A percentile compares a stretch with the other conserved stretches of the same genome.
Evolutionary conservation across 2,329 filamentous ascomycete genomes (phyloP).

Genomic region (Aspergillus piperis): DNA sequence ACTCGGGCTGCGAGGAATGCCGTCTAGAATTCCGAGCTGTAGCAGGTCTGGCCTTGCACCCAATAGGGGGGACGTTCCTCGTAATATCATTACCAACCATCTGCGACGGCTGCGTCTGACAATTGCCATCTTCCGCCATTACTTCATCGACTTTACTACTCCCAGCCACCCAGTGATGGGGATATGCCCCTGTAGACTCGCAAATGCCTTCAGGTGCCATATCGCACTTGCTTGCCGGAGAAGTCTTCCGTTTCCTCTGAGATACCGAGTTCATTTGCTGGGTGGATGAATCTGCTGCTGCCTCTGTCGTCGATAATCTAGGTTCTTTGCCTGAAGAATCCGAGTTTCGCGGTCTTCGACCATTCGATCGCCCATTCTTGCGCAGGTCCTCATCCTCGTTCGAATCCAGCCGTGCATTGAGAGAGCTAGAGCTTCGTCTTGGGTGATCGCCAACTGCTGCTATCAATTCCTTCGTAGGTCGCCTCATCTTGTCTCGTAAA

Average conservation of each 20-base stretch:
- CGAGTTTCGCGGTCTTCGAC: slow-evolving; percentile 15
- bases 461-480: slow-evolving; percentile 73
- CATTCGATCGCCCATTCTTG: slow-evolving; percentile 3
- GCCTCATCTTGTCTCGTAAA: slow-evolving; percentile 78
- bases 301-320: slow-evolving; percentile 21
- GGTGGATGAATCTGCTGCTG: slow-evolving; percentile 10
- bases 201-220: neutral
- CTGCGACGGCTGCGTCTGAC: neutral
- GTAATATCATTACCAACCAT: neutral
- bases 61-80: neutral
- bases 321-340: slow-evolving; percentile 20
- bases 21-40: slow-evolving; percentile 30
- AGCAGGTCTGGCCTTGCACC: slow-evolving; percentile 10
- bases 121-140: neutral
- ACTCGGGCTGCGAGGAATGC: slow-evolving; percentile 36
- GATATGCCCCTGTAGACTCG: neutral
- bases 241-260: slow-evolving; percentile 34
- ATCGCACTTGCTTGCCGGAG: slow-evolving; percentile 23
- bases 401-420: slow-evolving; percentile 46
- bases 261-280: slow-evolving; percentile 30
- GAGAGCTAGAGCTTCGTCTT: slow-evolving; percentile 50
- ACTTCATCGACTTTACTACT: too few species aligned
- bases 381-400: slow-evolving; percentile 24
- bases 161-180: neutral
- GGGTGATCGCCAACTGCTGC: slow-evolving; percentile 64